Base-by-base conservation (phyloP, 805 yeast species). In the Ogataea parapolymorpha region DNA sequence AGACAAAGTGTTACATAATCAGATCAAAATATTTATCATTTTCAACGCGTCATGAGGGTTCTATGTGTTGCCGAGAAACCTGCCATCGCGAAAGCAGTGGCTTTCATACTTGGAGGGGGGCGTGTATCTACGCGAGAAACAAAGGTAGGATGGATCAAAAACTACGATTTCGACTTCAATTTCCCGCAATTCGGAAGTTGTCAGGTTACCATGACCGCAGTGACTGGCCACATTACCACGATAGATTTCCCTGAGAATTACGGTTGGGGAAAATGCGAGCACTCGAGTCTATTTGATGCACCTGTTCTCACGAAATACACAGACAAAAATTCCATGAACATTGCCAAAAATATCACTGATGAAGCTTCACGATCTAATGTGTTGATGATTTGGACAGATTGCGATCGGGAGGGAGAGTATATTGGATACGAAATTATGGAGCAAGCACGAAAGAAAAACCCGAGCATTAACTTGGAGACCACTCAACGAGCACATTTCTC, bases 61-160 rank as follows among this genome's bases (percentile, higher is more conserved):
- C 75, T 93, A 35, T 91, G 97, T 65, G 96, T 93, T 42, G 99
- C 99, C 2, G 99, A 93, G 66, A 93, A 93, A 65, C 95, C 95
- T 42, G 86, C 96, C 1, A 93, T 93, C 35, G 95, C 97, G 3
- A 87, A 82, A 59, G 83, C 87, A 10, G 89, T 93, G 10, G 75
- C 95, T 0, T 60, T 64, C 27, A 81, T 82, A 2, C 72, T 93
- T 2, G 80, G 93, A 13, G 95, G 95, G 6, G 95, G 95, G 1
- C 56, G 72, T 4, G 64, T 70, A 12, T 55, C 60, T 4, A 55
- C 72, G 13, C 66, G 84, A 25, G 63, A 70, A 37, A 69, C 87
- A 2, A 56, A 62, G 1, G 74, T 74, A 55, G 80, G 76, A 50
- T 89, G 71, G 63, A 80, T 84, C 49, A 80, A 79, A 58, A 91